Conservation (phyloP, 208 protist species). For the Trypanosoma cruzi region DNA sequence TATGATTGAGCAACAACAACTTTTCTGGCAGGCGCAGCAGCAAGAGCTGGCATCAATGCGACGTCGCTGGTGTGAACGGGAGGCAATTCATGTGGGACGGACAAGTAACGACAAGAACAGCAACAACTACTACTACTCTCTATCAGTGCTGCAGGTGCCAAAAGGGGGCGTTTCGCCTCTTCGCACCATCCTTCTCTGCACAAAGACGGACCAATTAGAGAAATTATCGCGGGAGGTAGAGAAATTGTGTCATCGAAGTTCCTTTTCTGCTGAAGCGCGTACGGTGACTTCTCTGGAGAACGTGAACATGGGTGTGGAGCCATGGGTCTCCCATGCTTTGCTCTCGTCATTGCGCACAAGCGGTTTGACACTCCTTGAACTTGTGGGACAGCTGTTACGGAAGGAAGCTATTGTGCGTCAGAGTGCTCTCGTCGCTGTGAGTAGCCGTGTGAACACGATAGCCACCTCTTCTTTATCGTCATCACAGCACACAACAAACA, state of each 20-base stretch:
- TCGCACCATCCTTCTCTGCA: slow-evolving; percentile 69
- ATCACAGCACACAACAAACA: not conserved
- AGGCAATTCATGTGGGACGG: not conserved
- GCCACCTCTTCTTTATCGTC: slow-evolving; percentile 19
- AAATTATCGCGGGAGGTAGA: slow-evolving; percentile 43
- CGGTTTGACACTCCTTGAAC: slow-evolving; percentile 44
- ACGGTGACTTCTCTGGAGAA: slow-evolving; percentile 14
- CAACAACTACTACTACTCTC: not conserved
- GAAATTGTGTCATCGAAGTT: slow-evolving; percentile 29
- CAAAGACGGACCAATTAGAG: slow-evolving; percentile 70
- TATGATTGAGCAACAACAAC: slow-evolving; percentile 60
- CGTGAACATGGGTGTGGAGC: slow-evolving; percentile 4
- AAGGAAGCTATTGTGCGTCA: slow-evolving; percentile 67
- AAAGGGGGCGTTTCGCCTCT: slow-evolving; percentile 42
- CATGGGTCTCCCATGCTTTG: slow-evolving; percentile 15
- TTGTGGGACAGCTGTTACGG: slow-evolving; percentile 77
- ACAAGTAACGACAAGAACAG: slow-evolving; percentile 9
- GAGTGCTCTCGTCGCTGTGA: slow-evolving; percentile 55
- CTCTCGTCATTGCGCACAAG: slow-evolving; percentile 36
- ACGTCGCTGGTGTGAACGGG: slow-evolving; percentile 26
- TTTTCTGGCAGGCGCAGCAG: slow-evolving; percentile 62
- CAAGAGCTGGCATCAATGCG: slow-evolving; percentile 30
- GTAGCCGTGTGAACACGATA: slow-evolving; percentile 64
- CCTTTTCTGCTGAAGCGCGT: not conserved
- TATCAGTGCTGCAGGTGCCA: slow-evolving; percentile 30